Evolutionary conservation across 441 rosid genomes (phyloP).

Genomic region (Euphorbia celastroides): DNA sequence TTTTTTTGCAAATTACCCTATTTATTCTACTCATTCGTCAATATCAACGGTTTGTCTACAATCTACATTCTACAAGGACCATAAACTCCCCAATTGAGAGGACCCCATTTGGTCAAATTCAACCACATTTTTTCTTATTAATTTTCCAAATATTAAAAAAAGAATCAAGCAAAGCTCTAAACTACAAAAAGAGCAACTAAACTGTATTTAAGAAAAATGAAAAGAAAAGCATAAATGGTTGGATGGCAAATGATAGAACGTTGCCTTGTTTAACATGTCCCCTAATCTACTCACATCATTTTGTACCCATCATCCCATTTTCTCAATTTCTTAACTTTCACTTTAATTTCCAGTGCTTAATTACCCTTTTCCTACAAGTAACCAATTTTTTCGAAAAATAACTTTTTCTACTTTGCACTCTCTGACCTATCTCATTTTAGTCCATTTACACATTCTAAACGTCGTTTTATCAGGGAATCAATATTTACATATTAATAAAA

Average conservation of each 20-base stretch:
- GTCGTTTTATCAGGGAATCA: too few species aligned
- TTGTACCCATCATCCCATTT: conserved; percentile 15
- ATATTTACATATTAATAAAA: too few species aligned
- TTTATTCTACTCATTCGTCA: too few species aligned
- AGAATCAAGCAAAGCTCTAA: conserved; percentile 13
- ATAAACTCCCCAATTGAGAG: conserved; percentile 19
- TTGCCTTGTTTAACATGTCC: conserved; percentile 31
- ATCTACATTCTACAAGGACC: conserved; percentile 18
- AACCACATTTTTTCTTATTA: neutral
- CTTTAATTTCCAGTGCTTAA: too few species aligned
- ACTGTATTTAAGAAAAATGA: neutral
- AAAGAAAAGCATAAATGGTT: neutral
- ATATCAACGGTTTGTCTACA: conserved; percentile 20
- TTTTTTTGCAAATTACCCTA: too few species aligned
- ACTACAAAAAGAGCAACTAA: conserved; percentile 24
- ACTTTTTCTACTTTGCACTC: too few species aligned
- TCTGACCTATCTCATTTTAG: too few species aligned
- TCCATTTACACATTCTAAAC: too few species aligned
- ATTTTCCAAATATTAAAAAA: conserved; percentile 14
- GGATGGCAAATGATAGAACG: conserved; percentile 13
- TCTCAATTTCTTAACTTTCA: neutral
- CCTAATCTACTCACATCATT: conserved; percentile 29
- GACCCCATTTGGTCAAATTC: conserved; percentile 16
- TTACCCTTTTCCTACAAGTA: too few species aligned
- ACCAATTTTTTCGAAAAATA: too few species aligned